Conservation (phyloP, 257 asterid genomes). For the Ligustrum vulgare region DNA sequence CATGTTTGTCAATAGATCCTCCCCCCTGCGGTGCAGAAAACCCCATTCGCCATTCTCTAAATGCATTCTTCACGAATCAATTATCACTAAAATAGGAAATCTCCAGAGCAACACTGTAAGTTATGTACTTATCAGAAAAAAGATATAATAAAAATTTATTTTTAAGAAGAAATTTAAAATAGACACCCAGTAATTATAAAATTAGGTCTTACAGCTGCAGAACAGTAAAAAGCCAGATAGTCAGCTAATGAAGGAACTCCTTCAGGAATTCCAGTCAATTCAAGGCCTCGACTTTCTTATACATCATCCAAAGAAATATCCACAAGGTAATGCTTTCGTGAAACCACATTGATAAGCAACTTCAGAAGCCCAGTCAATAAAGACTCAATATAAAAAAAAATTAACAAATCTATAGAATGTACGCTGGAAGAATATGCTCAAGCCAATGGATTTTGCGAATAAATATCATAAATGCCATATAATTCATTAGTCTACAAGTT, state of each 20-base stretch:
- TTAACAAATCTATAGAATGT: not conserved
- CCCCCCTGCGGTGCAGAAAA: no score
- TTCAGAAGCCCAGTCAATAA: not conserved
- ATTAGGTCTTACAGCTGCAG: conserved; percentile 59
- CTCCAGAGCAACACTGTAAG: not conserved
- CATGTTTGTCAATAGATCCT: not conserved
- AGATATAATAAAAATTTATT: not conserved
- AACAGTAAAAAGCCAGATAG: conserved; percentile 77
- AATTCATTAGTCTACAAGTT: not conserved
- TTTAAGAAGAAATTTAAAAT: not conserved
- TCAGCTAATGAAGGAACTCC: conserved; percentile 82
- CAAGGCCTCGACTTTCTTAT: conserved; percentile 60
- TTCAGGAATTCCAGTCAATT: conserved; percentile 59
- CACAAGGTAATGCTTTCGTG: conserved; percentile 69
- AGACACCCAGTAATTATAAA: conserved; percentile 8
- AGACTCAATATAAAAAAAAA: not conserved
- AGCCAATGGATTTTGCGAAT: not conserved
- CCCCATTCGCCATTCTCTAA: not conserved
- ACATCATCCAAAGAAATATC: conserved; percentile 51
- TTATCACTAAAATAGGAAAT: not conserved
- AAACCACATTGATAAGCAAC: conserved; percentile 21
- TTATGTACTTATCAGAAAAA: not conserved
- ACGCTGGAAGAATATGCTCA: not conserved
- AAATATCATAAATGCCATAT: not conserved
- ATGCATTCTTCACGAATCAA: not conserved